Base-by-base conservation (phyloP, 2,329 filamentous ascomycete species). In the Macrophomina pseudophaseolina region DNA sequence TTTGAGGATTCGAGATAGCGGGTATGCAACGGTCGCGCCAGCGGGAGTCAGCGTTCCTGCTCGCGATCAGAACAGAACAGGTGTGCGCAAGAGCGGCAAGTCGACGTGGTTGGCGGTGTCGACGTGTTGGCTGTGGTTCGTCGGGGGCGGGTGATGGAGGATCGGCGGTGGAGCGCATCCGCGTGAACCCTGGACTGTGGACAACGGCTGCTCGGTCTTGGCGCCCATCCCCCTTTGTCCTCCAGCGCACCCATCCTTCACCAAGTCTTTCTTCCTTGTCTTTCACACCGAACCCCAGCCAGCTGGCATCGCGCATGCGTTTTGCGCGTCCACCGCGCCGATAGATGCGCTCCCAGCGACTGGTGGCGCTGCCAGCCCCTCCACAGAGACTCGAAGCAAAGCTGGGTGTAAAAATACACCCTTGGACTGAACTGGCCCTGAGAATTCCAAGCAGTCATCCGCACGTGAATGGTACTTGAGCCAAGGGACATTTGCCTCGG, bases 111-210 rank as follows among this genome's bases (percentile, higher is more conserved):
- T 64, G 49, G 62, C 56, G 56, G 56, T 60, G 56, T 60, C 28
- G 52, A 32, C 40, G 49, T 23, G 49, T 51, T 65, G 63, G 35
- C 54, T 63, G 59, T 62, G 58, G 58, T 33, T 52, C 18, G 58
- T 18, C 23, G 32, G 59, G 30, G 59, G 11, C 40, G 18, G 46
- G 56, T 48, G 58, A 62, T 62, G 42, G 14, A n/a, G 64, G 52
- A 59, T 66, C 64, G 64, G 64, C 52, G 53, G 64, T 66, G 64
- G 53, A 56, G 64, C 33, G 35, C 48, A 28, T 30, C 42, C 44
- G 58, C 51, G 53, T 28, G 53, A 56, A 62, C 58, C 58, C 58
- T 62, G 35, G 32, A 32, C n/a, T 44, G 42, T 28, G 38, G 51
- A 59, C 54, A 32, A 32, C 42, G 38, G 30, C 51, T 49, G 48